Evolutionary conservation across 805 yeast species (phyloP).

Genomic region (Cyberlindnera mycetangii): DNA sequence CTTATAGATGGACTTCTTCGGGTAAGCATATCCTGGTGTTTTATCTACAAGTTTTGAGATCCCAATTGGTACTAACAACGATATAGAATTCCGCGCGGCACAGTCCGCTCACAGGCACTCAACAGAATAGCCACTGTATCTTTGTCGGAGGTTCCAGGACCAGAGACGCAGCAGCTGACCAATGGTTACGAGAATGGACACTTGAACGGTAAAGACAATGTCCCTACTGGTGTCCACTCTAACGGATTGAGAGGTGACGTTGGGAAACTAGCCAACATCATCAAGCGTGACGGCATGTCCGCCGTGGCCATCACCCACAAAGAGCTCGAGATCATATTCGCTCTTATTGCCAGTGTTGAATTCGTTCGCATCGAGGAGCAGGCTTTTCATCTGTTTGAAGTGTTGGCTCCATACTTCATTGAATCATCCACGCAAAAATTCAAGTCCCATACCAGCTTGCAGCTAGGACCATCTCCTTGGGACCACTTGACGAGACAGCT

Average conservation of each 20-base stretch:
- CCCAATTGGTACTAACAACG: constrained; percentile 7
- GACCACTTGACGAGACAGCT: constrained; percentile 36
- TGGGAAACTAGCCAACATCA: constrained; percentile 18
- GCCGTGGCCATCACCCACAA: constrained; percentile 35
- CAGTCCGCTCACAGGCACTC: constrained; percentile 28
- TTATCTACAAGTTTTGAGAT: too few species aligned
- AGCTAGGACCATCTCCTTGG: constrained; percentile 37
- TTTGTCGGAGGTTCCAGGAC: constrained; percentile 5
- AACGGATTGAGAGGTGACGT: constrained; percentile 19
- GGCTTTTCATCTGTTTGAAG: constrained; percentile 38
- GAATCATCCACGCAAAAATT: constrained; percentile 51
- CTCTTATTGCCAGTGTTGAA: constrained; percentile 37
- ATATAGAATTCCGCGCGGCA: constrained; percentile 26
- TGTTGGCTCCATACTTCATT: constrained; percentile 44
- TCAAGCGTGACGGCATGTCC: constrained; percentile 19
- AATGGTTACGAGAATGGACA: constrained; percentile 14
- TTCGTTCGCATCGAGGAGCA: constrained; percentile 33
- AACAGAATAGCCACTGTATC: constrained; percentile 25
- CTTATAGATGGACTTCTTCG: constrained; percentile 22
- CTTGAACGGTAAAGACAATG: constrained; percentile 1
- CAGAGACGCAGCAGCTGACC: background rate
- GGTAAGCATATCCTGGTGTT: constrained; percentile 14
- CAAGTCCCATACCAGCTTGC: constrained; percentile 34
- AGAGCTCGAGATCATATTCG: constrained; percentile 53
- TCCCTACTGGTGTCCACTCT: background rate